These are phyloP conservation scores for Takakia lepidozioides DNA, from an alignment of 225 moss, liverwort and hornwort species.

Conservation along the genomic window DNA sequence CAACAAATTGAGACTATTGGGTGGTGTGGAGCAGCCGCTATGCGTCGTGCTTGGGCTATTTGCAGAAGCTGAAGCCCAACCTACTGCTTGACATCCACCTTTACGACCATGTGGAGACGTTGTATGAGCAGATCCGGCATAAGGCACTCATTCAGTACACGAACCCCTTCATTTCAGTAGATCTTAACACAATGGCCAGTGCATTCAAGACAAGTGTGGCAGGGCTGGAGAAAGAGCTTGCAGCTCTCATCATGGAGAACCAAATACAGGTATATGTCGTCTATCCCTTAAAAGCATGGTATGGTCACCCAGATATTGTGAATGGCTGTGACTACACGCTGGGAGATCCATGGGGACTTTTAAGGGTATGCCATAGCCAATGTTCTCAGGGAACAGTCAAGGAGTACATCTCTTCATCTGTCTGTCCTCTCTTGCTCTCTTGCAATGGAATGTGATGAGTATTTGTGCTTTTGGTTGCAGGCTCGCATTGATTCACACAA, in stretches of 20 bases:
- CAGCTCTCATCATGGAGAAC: conserved; percentile 91
- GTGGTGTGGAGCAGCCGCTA: conserved; percentile 70
- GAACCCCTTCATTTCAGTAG: conserved; percentile 96
- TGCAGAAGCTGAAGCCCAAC: conserved; percentile 91
- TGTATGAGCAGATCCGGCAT: conserved; percentile 93
- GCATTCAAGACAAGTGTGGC: conserved; percentile 98
- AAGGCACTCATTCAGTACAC: conserved; percentile 98
- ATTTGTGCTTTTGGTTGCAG: conserved; percentile 23
- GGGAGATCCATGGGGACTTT: no score
- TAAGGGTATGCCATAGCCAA: no score
- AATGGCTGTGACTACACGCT: no score
- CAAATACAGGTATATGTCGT: conserved; percentile 99
- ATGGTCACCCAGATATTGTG: no score
- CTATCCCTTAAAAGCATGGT: no score
- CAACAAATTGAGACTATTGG: no score
- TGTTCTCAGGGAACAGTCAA: no score
- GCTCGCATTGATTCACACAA: conserved; percentile 99
- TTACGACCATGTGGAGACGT: conserved; percentile 89
- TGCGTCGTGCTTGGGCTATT: conserved; percentile 95
- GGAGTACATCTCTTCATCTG: no score
- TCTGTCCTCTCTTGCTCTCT: no score
- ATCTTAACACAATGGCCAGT: conserved; percentile 95
- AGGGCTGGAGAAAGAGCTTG: conserved; percentile 96
- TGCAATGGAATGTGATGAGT: no score
- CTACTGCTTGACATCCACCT: conserved; percentile 90